Conservation (phyloP, 495 filamentous ascomycete genomes). For the Podospora conica region DNA sequence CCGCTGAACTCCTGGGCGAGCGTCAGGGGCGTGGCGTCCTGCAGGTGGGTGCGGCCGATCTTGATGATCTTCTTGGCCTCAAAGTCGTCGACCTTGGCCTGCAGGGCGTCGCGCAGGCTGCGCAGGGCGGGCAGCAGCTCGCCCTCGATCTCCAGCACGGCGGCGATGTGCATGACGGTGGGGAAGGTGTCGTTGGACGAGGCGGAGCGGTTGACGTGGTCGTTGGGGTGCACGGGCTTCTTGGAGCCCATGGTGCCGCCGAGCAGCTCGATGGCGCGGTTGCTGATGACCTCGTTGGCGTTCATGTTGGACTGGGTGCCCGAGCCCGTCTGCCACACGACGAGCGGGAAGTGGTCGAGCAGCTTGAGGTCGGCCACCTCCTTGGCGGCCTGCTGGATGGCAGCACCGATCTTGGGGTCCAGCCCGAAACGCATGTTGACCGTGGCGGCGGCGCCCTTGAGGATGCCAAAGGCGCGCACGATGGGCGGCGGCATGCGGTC, state of each 20-base stretch:
- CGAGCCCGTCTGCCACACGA: constrained; percentile 98
- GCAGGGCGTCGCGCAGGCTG: constrained; percentile 72
- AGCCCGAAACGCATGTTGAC: constrained; percentile 96
- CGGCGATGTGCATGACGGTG: constrained; percentile 98
- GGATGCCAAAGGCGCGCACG: constrained; percentile 88
- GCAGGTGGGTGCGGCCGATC: constrained; percentile 95
- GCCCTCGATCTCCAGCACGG: constrained; percentile 86
- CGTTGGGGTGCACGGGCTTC: constrained; percentile 98
- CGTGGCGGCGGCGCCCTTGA: constrained; percentile 92
- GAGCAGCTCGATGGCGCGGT: constrained; percentile 96
- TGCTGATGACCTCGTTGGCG: constrained; percentile 99
- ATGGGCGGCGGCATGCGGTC: constrained; percentile 96
- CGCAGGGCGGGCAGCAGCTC: constrained; percentile 76
- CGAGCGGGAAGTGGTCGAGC: constrained; percentile 94
- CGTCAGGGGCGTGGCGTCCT: constrained; percentile 94
- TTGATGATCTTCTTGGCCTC: constrained; percentile 84
- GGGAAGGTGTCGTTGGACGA: constrained; percentile 99
- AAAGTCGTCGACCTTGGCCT: constrained; percentile 87
- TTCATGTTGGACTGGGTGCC: constrained; percentile 99
- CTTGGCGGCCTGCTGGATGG: constrained; percentile 87
- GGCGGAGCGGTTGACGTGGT: constrained; percentile 98
- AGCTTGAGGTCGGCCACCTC: constrained; percentile 94
- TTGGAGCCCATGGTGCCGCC: constrained; percentile 91
- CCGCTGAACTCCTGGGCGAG: constrained; percentile 97
- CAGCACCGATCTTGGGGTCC: constrained; percentile 88